Conservation (phyloP, 768 basidiomycete genomes). For the Clitopilus hobsonii region DNA sequence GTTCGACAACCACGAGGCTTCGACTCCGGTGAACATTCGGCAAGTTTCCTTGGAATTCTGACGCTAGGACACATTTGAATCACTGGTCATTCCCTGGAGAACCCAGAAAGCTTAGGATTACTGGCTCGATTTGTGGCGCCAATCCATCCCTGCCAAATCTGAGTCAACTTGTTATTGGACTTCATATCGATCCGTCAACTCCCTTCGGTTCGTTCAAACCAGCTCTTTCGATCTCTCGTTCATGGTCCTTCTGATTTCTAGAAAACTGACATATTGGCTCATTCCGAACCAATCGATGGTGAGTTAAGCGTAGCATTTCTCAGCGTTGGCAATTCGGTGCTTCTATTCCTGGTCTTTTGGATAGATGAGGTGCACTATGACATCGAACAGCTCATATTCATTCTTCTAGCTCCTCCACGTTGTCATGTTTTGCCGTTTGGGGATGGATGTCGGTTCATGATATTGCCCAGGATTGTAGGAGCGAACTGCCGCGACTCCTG, state of each 20-base stretch:
- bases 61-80: no score
- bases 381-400: neutral
- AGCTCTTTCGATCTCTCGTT: neutral
- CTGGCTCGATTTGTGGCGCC: neutral
- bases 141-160: neutral
- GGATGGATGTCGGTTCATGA: neutral
- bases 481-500: neutral
- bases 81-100: no score
- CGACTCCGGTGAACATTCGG: neutral
- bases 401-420: neutral
- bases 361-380: neutral
- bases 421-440: neutral
- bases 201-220: neutral
- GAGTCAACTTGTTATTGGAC: neutral
- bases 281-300: constrained; percentile 13
- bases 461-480: neutral
- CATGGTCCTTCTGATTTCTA: constrained; percentile 20
- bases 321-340: neutral
- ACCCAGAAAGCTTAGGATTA: no score
- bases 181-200: neutral
- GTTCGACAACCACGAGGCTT: neutral
- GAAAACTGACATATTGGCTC: constrained; percentile 9
- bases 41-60: neutral
- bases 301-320: constrained; percentile 2
- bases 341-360: neutral